Base-by-base conservation (phyloP, 257 asterid species). In the Solanum pennellii region DNA sequence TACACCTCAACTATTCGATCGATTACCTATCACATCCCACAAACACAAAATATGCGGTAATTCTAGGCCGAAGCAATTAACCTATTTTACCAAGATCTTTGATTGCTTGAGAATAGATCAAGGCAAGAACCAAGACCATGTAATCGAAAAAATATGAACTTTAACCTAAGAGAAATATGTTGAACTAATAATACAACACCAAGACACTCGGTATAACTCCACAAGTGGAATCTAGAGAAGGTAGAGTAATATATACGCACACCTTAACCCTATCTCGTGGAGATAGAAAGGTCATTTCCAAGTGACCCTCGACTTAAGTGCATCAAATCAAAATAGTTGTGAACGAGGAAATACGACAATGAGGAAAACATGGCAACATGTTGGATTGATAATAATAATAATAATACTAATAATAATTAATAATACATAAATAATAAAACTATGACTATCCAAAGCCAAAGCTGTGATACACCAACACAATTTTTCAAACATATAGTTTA, bases 381-480 rank as follows among this genome's bases (percentile, higher is more conserved):
- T 37, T 74, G 49, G 18, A 74, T 12, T 73, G 10, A 73, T 35
- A 35, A 73, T 35, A 73, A 23, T 74, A 73, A 35, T 1, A 14
- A 15, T 27, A 69, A 39, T 76, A 76, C 35, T 31, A 31, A 16
- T 29, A 66, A 25, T 0, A 16, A 27, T 7, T 7, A 3, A 65
- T 23, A 65, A 33, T 74, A 37, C 49, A 75, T 23, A 21, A 75
- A 76, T 41, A 42, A 76, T 76, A 21, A 42, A 21, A 76, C 31
- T 69, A 69, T 29, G 75, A 69, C 75, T 42, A 41, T 76, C 83
- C 37, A 76, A 76, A 41, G 60, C 59, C 59, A n/a, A 76, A 41
- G 23, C 6, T 76, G 83, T 76, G 60, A 76, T 76, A 41, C 83
- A 75, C 83, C 82, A 72, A 37, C 52, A 74, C 14, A 35, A 73